Percentiles rank a stretch among this genome's conserved stretches.
These are phyloP conservation scores for Clohesyomyces aquaticus DNA, from an alignment of 495 filamentous ascomycete genomes.

Conservation along the genomic window DNA sequence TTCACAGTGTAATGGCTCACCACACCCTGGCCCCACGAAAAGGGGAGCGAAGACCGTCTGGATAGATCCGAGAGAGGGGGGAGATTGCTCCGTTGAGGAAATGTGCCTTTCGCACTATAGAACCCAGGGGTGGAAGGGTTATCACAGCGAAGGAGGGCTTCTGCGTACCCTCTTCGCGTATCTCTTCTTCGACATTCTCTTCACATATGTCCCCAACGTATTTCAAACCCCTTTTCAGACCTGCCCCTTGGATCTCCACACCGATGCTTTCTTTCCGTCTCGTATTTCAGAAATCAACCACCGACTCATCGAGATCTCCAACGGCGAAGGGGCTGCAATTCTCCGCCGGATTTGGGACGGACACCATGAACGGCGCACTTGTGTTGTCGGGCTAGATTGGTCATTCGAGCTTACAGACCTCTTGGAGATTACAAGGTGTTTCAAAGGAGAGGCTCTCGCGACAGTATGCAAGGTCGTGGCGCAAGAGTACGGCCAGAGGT, in stretches of 20 bases:
- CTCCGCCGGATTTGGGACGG: conserved; percentile 67
- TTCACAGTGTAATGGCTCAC: conserved; percentile 25
- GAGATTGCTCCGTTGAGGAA: conserved; percentile 80
- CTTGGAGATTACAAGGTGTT: conserved; percentile 77
- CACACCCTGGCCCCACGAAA: conserved; percentile 29
- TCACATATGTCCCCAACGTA: conserved; percentile 92
- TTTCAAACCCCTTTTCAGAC: conserved; percentile 96
- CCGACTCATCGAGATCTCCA: conserved; percentile 74
- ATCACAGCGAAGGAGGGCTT: conserved; percentile 89
- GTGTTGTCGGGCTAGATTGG: conserved; percentile 91
- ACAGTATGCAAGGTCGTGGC: conserved; percentile 88
- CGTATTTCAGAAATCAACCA: conserved; percentile 87
- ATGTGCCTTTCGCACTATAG: conserved; percentile 92
- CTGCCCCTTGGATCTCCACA: conserved; percentile 89
- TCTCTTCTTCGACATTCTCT: conserved; percentile 91
- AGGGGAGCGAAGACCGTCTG: conserved; percentile 80
- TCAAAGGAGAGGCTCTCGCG: conserved; percentile 76
- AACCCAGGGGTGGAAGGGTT: conserved; percentile 86
- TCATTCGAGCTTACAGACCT: conserved; percentile 80
- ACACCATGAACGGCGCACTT: conserved; percentile 71
- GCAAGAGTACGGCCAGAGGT: conserved; percentile 86
- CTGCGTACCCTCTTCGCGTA: conserved; percentile 88
- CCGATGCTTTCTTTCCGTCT: conserved; percentile 87
- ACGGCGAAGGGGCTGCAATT: conserved; percentile 61
- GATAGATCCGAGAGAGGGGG: conserved; percentile 68